phyloP scores from a whole-genome alignment of 108 stramenopile genomes.

The Cyclotella distinguenda region DNA sequence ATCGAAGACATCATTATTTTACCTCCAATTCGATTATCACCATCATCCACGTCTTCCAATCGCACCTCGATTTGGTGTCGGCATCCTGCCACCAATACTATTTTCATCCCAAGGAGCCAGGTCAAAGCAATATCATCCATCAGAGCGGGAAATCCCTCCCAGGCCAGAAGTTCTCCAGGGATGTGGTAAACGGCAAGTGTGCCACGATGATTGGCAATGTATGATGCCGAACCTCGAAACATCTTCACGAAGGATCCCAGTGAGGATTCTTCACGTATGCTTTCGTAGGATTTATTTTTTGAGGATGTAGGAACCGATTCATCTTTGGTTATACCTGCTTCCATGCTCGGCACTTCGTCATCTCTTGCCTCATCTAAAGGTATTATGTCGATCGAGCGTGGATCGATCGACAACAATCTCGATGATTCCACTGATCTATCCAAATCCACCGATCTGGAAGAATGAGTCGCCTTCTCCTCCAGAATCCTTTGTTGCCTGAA shows the following conservation, averaged over 20 bases:
- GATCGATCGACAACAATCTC: constrained; percentile 39
- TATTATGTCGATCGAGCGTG: constrained; percentile 39
- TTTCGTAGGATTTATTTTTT: neutral
- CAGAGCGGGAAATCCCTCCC: constrained; percentile 72
- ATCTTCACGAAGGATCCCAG: constrained; percentile 79
- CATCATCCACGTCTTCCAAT: constrained; percentile 32
- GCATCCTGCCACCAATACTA: constrained; percentile 82
- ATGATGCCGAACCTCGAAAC: constrained; percentile 92
- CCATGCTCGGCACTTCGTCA: neutral
- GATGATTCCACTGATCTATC: neutral
- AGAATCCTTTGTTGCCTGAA: neutral
- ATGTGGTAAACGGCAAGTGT: constrained; percentile 91
- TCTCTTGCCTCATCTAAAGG: constrained; percentile 26
- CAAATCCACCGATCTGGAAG: neutral
- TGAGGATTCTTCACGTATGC: constrained; percentile 4
- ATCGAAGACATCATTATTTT: constrained; percentile 64
- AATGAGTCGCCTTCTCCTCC: neutral
- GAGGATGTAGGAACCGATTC: neutral
- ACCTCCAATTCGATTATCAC: constrained; percentile 32
- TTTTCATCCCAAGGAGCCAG: constrained; percentile 89
- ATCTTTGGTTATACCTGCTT: neutral
- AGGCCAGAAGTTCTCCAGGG: constrained; percentile 72
- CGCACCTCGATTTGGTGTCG: constrained; percentile 80
- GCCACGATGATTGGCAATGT: constrained; percentile 92
- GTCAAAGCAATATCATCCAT: constrained; percentile 93